A percentile compares a stretch with the other conserved stretches of the same genome.
These are phyloP conservation scores for Cryphonectria naterciae DNA, from an alignment of 2,329 filamentous ascomycete genomes.

Conservation along the genomic window DNA sequence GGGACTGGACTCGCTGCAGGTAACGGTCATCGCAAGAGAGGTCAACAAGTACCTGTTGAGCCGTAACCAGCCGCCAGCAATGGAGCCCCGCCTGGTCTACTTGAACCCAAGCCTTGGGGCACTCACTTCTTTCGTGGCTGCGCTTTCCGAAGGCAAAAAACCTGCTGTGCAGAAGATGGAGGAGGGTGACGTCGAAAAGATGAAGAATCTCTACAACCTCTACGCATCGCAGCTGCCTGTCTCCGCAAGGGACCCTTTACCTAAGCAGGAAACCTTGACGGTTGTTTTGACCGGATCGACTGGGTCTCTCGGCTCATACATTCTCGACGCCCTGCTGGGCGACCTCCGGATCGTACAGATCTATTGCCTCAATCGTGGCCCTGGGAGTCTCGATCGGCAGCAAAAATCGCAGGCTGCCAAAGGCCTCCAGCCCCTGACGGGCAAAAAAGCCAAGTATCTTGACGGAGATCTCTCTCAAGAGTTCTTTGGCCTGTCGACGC, in stretches of 20 bases:
- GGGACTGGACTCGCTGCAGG: constrained; percentile 10
- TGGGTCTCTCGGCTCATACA: constrained; percentile 11
- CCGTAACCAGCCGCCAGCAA: too few species aligned
- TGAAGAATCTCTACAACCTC: constrained; percentile 8
- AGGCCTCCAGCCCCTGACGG: background rate
- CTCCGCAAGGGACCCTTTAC: background rate
- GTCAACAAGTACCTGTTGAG: background rate
- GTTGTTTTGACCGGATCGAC: constrained; percentile 6
- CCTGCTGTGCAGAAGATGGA: background rate
- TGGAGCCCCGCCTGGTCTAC: background rate
- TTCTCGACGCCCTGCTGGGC: background rate
- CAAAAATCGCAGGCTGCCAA: background rate
- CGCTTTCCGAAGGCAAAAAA: background rate
- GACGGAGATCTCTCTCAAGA: too few species aligned
- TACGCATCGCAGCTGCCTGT: background rate
- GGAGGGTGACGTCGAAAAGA: background rate
- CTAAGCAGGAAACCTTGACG: background rate
- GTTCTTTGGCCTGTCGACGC: too few species aligned
- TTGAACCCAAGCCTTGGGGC: background rate
- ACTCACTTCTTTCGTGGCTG: too few species aligned
- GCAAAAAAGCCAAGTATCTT: too few species aligned
- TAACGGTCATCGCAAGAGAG: constrained; percentile 3
- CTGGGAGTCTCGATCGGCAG: constrained; percentile 4
- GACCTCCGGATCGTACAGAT: background rate
- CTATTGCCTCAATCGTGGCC: constrained; percentile 3